Evolutionary conservation across 352 stramenopile genomes (phyloP), one percentile per base, ranked within the genome.

Genomic region (Pythium monospermum): DNA sequence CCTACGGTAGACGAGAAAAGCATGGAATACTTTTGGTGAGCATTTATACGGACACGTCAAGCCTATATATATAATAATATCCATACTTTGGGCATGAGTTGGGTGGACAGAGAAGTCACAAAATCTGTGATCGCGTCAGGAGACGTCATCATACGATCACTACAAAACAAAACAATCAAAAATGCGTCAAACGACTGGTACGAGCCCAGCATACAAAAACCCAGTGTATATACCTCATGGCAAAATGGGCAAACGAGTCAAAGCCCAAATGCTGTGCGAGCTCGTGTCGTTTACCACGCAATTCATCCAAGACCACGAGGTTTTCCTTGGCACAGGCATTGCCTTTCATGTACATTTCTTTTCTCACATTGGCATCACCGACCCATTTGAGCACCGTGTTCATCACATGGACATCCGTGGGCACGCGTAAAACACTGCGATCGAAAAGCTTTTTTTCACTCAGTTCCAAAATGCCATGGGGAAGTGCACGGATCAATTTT

Each of bases 351-450:
- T 96, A 97, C 62, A 97, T 93, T 37, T 96, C 76, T 32, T 73
- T 82, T n/a, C 94, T 77, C 3, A 97, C 65, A 22, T 73, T 51
- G 5, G 79, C 57, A 28, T 80, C 83, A 15, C 73, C 63, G 15
- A 94, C 80, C 80, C 93, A 97, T 37, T 93, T 92, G n/a, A 96
- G 66, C 38, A 98, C 75, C 7, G 86, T 95, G 59, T 96, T 94
- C 61, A 91, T 79, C 28, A 98, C 81, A 49, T 94, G 84, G 27
- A 76, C 60, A 53, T 97, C 84, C 4, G 82, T 92, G 0, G 84
- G 83, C 19, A 96, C 74, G 36, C 74, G 72, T 51, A 87, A 26
- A 2, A 83, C 68, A 19, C 67, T 74, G 11, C 63, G 73, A 50
- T 81, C 79, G 46, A 78, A 74, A 49, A 84, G 66, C 32, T 87